Evolutionary conservation across 768 basidiomycete species (phyloP).

Genomic region (Pleurotus sapidus): DNA sequence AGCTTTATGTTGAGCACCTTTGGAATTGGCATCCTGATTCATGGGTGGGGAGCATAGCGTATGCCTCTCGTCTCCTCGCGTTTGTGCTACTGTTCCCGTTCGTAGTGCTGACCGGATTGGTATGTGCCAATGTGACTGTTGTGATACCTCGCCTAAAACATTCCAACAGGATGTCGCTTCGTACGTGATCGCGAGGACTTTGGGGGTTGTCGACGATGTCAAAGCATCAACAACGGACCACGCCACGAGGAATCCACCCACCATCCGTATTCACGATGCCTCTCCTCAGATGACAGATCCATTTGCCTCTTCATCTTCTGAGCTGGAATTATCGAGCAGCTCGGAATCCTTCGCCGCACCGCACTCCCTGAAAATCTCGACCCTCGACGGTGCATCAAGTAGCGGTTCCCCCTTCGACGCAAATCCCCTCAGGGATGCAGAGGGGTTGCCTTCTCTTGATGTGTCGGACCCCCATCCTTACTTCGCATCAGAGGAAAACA

Average conservation of each 20-base stretch:
- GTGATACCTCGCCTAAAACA: constrained; percentile 4
- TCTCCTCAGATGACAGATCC: constrained; percentile 25
- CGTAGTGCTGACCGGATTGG: constrained; percentile 50
- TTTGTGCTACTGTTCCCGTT: constrained; percentile 62
- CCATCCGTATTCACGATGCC: constrained; percentile 28
- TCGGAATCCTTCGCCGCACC: constrained; percentile 4
- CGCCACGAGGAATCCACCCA: constrained; percentile 30
- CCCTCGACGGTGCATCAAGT: not conserved
- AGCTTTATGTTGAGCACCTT: constrained; percentile 57
- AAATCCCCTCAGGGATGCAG: constrained; percentile 3
- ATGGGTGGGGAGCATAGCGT: constrained; percentile 65
- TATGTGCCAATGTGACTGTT: constrained; percentile 31
- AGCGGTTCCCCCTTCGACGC: constrained; percentile 9
- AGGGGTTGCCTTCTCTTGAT: constrained; percentile 11
- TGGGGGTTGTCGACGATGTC: constrained; percentile 73
- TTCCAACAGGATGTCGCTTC: constrained; percentile 67
- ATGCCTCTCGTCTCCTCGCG: constrained; percentile 62
- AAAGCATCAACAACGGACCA: constrained; percentile 72
- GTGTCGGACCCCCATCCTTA: constrained; percentile 38
- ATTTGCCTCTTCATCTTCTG: constrained; percentile 14
- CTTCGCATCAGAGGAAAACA: constrained; percentile 49
- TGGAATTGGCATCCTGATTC: constrained; percentile 64
- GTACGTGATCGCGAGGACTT: constrained; percentile 79
- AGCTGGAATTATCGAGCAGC: not conserved
- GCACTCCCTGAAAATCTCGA: not conserved